A percentile compares a stretch with the other conserved stretches of the same genome.
Conservation (phyloP, 2,329 filamentous ascomycete species). For the Didymella sp. region DNA sequence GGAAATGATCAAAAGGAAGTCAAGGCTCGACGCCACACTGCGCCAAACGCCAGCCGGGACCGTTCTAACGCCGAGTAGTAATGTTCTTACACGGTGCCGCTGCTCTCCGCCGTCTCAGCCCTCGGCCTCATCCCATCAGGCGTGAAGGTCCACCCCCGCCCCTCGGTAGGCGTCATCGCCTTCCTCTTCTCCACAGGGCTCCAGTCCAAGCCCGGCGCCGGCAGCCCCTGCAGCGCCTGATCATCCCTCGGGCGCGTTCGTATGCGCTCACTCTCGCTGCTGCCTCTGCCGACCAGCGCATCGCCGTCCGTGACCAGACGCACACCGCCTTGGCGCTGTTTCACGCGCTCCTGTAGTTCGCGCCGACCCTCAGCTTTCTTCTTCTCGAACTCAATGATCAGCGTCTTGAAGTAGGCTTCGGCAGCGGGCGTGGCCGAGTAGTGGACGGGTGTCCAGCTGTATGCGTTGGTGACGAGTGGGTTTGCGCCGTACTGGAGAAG, state of each 20-base stretch:
- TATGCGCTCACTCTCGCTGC: conserved; percentile 15
- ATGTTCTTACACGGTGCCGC: conserved; percentile 34
- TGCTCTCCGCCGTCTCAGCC: conserved; percentile 49
- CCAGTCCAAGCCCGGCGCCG: conserved; percentile 48
- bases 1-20: neutral
- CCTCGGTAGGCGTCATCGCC: conserved; percentile 51
- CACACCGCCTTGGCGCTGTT: conserved; percentile 45
- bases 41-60: neutral
- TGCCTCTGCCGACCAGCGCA: conserved; percentile 10
- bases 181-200: conserved; percentile 48
- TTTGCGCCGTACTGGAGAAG: conserved; percentile 81
- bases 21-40: neutral
- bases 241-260: conserved; percentile 43
- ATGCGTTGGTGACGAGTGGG: conserved; percentile 73
- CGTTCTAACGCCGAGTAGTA: neutral
- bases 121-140: conserved; percentile 41
- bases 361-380: conserved; percentile 57
- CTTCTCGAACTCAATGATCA: conserved; percentile 75
- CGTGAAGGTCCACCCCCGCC: conserved; percentile 39
- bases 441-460: conserved; percentile 82
- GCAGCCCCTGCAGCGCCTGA: conserved; percentile 40
- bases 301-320: conserved; percentile 47
- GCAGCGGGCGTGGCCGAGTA: conserved; percentile 84
- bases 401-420: conserved; percentile 81
- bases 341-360: conserved; percentile 39